Base-by-base conservation (phyloP, 1,284 basidiomycete species). In the Meira nashicola region DNA sequence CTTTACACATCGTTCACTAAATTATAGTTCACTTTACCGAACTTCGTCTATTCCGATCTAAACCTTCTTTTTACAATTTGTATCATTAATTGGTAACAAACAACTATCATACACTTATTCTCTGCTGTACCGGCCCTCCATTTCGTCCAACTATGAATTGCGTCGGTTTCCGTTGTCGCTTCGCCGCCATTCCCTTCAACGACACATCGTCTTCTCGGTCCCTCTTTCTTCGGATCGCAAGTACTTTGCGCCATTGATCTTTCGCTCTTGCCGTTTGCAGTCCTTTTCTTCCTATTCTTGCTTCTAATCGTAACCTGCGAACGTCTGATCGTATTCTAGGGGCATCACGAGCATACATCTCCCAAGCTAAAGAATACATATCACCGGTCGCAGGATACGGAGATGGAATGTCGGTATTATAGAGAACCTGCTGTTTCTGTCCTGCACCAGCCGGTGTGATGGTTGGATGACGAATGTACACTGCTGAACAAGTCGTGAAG, bases 401-500 rank as follows among this genome's bases (percentile, higher is more conserved):
- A 1, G 73, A 71, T 14, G 76, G 71, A 12, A 77, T 64, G 54
- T 77, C 76, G 41, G 67, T 67, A 19, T 65, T 64, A 69, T 65
- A 75, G 17, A 40, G 15, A 23, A 52, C 5, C 6, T 9, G 47
- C 17, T 23, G 15, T n/a, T 9, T 33, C 17, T 23, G 28, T 8
- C 28, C 28, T 33, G 28, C 28, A 12, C 12, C 23, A 10, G 11
- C 37, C 2, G 33, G 57, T 54, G 19, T 33, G 0, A 94, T 92
- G 0, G 92, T 96, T 1, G 95, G 95, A 77, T 97, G 92, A 49
- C 94, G 90, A 38, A 97, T 85, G 78, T 96, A 97, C 60, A 98
- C 83, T 17, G 88, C 87, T 5, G 93, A 92, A 80, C 95, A 98
- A 10, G 92, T 92, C 52, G 84, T 79, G 83, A 90, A 98, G 55